These are phyloP conservation scores for Elymus sibiricus DNA, from an alignment of 176 grass and related monocot genomes.

Conservation along the genomic window DNA sequence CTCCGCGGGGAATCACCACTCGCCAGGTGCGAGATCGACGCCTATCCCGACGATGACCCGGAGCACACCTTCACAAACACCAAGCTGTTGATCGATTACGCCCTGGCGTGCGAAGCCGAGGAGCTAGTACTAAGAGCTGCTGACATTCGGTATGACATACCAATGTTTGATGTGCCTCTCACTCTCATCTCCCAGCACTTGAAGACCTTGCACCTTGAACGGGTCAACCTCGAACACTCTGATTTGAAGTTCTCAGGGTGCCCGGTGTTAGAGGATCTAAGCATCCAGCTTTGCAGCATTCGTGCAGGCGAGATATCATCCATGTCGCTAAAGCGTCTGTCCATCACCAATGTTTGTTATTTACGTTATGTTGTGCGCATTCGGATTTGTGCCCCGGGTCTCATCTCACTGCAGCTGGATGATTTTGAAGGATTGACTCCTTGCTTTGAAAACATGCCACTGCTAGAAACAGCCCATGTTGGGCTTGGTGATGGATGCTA, in stretches of 20 bases:
- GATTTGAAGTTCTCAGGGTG: not conserved
- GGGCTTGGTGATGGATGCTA: not conserved
- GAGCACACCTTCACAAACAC: not conserved
- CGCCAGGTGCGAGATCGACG: not conserved
- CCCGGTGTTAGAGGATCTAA: not conserved
- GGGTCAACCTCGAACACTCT: not conserved
- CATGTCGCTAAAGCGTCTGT: not conserved
- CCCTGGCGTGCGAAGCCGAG: not conserved
- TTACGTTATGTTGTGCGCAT: not conserved
- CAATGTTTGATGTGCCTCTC: not conserved
- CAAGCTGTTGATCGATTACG: not conserved
- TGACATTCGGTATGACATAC: too few species aligned
- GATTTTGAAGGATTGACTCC: not conserved
- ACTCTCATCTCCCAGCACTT: not conserved
- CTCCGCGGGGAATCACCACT: not conserved
- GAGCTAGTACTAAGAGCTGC: too few species aligned
- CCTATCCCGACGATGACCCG: not conserved
- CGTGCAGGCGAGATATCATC: not conserved
- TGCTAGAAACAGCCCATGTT: not conserved
- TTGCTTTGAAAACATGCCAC: not conserved
- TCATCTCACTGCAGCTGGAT: not conserved
- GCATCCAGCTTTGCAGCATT: not conserved
- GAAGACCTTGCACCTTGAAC: not conserved
- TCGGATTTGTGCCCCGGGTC: not conserved
- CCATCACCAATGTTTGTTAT: not conserved